Base-by-base conservation (phyloP, 106 monocot species). In the Narthecium ossifragum region DNA sequence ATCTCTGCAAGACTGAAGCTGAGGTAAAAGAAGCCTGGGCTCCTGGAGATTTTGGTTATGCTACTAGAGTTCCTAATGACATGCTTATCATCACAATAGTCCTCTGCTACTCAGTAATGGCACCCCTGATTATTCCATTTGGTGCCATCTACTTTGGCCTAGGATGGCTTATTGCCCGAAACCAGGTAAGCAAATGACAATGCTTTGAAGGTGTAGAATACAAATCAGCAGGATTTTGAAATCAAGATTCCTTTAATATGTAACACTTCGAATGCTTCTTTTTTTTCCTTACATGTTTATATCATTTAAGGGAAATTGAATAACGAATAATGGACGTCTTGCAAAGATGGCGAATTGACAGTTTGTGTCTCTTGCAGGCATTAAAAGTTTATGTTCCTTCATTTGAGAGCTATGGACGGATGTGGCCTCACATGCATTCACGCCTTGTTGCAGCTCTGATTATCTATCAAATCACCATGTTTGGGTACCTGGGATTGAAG, bases 391-490 rank as follows among this genome's bases (percentile, higher is more conserved):
- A 85, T 31, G 68, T 91, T 8, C 90, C 98, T 21, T 72, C 69
- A 7, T 88, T 75, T 21, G 98, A 99, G 79, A 91, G 91, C 81
- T 63, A 82, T 54, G 98, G 98, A 0, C 52, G 87, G 30, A 91
- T 99, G 91, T 99, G 98, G 98, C 98, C 98, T 4, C 98, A 99
- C 81, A 91, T 99, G 74, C 84, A 87, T 60, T 64, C 76, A 13
- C 60, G 98, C 31, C 82, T 99, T 17, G 13, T 99, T 1, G 85
- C 88, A 25, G 73, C 91, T 37, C 53, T 91, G 37, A 57, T 99
- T 40, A 70, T 99, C 52, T 99, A 85, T 65, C 98, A 99, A 59
- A 38, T 82, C 51, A 82, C 91, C 23, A 99, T 99, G 98, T 48
- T 91, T 1, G 87, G 98, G 53, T 87, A 77, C 77, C 79, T 91